Base-by-base conservation (phyloP, 163 green algal species). In the Scenedesmus sp. region DNA sequence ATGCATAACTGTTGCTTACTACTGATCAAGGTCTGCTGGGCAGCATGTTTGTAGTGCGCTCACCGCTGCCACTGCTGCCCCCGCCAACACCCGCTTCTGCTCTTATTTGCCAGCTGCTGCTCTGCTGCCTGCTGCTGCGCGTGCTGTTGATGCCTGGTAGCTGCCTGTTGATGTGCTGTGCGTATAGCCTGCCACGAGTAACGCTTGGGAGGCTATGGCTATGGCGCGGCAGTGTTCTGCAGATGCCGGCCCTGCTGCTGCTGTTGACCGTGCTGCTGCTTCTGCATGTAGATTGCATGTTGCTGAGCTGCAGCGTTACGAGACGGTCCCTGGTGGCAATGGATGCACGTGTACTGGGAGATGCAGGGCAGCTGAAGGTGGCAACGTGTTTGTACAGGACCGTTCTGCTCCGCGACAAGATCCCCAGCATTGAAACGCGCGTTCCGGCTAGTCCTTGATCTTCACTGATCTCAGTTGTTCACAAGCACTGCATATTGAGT, bases 401-500 rank as follows among this genome's bases (percentile, higher is more conserved):
- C 65, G 65, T 76, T 76, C 65, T 76, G 65, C 65, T 76, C 65
- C 26, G 65, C 65, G 65, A 76, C 65, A 76, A 76, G 30, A 76
- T 76, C 65, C 65, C 30, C 6, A 76, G 65, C 65, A 76, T 76
- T 30, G 26, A 42, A 76, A 40, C 30, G 6, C 2, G 12, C 65
- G 20, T 26, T 40, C 6, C 0, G 6, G 7, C 0, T 40, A 4
- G 30, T 40, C 0, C 7, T 76, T 18, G 1, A 1, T 40, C 16
- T 20, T 0, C 2, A 76, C 24, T 33, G 24, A 72, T 35, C 65
- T 35, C 20, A 3, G 26, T 22, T 40, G 30, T 20, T 76, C 7
- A 76, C 30, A 40, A 1, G 30, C 30, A 76, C 30, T 40, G 30
- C 6, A 20, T 1, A 20, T 40, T 10, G 18, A 4, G 65, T 1